These are phyloP conservation scores for Suhomyces terraborum DNA, from an alignment of 1,139 yeast genomes.

Conservation along the genomic window DNA sequence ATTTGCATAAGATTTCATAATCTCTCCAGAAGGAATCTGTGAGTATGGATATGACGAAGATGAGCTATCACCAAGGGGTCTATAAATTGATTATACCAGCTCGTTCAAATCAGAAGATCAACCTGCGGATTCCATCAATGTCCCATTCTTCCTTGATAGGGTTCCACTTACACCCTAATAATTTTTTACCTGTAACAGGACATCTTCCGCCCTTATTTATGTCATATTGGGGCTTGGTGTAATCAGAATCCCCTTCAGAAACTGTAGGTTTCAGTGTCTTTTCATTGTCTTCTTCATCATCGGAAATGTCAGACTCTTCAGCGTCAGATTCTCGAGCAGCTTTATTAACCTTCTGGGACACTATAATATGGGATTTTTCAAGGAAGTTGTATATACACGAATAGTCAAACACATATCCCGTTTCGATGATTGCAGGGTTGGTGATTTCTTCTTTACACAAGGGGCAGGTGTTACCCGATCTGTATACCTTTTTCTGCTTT, in stretches of 20 bases:
- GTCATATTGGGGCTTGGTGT: slow-evolving; percentile 19
- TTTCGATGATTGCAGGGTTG: slow-evolving; percentile 86
- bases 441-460: slow-evolving; percentile 66
- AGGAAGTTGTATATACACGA: slow-evolving; percentile 77
- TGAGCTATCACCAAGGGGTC: no score
- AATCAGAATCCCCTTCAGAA: neutral
- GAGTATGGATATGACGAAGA: no score
- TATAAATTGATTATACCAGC: neutral
- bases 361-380: slow-evolving; percentile 45
- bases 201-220: slow-evolving; percentile 69
- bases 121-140: slow-evolving; percentile 70
- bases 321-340: slow-evolving; percentile 20
- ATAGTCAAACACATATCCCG: slow-evolving; percentile 90
- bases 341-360: slow-evolving; percentile 23
- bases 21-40: no score
- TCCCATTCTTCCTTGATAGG: slow-evolving; percentile 64
- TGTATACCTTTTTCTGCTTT: slow-evolving; percentile 22
- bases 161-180: slow-evolving; percentile 74
- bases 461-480: slow-evolving; percentile 57
- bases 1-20: no score
- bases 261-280: slow-evolving; percentile 19
- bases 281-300: slow-evolving; percentile 15
- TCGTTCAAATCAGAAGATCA: slow-evolving; percentile 47
- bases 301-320: slow-evolving; percentile 22
- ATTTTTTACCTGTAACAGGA: slow-evolving; percentile 75